A percentile compares a stretch with the other conserved stretches of the same genome.
Evolutionary conservation across 2,329 filamentous ascomycete genomes (phyloP).

Genomic region (Arachnopeziza araneosa): DNA sequence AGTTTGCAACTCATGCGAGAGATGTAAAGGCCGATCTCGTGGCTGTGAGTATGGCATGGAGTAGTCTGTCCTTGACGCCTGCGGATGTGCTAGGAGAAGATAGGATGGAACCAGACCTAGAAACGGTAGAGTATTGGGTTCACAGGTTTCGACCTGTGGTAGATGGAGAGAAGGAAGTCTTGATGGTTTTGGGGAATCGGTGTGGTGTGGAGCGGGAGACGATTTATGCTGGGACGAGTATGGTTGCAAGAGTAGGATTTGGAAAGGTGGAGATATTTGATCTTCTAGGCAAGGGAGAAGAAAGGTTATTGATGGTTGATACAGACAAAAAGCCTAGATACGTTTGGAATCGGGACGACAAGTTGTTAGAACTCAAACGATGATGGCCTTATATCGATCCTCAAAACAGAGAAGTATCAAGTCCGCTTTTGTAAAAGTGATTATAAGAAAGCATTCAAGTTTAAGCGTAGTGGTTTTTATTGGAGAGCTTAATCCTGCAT

Average conservation of each 20-base stretch:
- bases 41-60: slow-evolving; percentile 1
- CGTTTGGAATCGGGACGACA: not conserved
- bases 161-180: not conserved
- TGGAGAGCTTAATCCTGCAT: too few relatives aligned
- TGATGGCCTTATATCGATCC: too few relatives aligned
- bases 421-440: too few relatives aligned
- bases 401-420: too few relatives aligned
- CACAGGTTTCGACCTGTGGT: not conserved
- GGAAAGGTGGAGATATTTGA: not conserved
- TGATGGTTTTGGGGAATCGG: not conserved
- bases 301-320: not conserved
- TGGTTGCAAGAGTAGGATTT: not conserved
- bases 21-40: not conserved
- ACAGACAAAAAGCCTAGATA: not conserved
- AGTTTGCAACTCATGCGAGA: not conserved
- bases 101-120: not conserved
- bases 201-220: not conserved
- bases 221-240: not conserved
- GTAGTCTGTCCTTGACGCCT: not conserved
- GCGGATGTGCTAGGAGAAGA: not conserved
- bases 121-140: not conserved
- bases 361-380: not conserved
- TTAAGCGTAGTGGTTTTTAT: too few relatives aligned
- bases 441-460: too few relatives aligned
- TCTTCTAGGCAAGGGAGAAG: not conserved